Conservation (phyloP, 352 stramenopile species). For the Aphanomyces invadans region DNA sequence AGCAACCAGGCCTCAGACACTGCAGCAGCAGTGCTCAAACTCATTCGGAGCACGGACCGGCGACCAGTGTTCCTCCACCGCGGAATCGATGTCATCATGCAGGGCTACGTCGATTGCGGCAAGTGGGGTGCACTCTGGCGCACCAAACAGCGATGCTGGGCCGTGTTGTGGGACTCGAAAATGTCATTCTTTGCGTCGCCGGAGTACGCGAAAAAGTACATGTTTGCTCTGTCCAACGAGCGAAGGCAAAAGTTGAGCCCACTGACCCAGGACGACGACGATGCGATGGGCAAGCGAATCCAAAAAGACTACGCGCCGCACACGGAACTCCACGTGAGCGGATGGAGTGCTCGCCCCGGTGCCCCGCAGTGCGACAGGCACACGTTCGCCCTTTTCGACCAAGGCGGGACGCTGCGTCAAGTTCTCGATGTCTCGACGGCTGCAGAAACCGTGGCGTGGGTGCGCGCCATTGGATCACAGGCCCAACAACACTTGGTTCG, state of each 20-base stretch:
- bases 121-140: conserved; percentile 64
- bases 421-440: conserved; percentile 45
- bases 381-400: conserved; percentile 65
- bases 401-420: conserved; percentile 33
- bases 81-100: conserved; percentile 29
- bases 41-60: conserved; percentile 18
- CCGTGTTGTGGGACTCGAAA: conserved; percentile 53
- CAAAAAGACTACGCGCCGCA: conserved; percentile 41
- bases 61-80: conserved; percentile 21
- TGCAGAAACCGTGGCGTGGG: conserved; percentile 38
- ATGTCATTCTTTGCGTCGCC: conserved; percentile 46
- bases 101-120: conserved; percentile 46
- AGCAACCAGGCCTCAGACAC: conserved; percentile 11
- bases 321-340: conserved; percentile 38
- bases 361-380: conserved; percentile 33
- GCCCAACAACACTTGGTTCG: conserved; percentile 30
- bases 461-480: conserved; percentile 37
- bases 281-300: conserved; percentile 35
- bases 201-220: conserved; percentile 41
- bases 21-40: background rate
- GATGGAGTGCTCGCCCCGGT: conserved; percentile 47
- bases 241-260: conserved; percentile 15
- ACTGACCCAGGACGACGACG: conserved; percentile 19
- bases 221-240: conserved; percentile 40
- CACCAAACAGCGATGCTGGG: conserved; percentile 46